Base-by-base conservation (phyloP, 176 grass and related monocot genomes). In the Musa beccarii region DNA sequence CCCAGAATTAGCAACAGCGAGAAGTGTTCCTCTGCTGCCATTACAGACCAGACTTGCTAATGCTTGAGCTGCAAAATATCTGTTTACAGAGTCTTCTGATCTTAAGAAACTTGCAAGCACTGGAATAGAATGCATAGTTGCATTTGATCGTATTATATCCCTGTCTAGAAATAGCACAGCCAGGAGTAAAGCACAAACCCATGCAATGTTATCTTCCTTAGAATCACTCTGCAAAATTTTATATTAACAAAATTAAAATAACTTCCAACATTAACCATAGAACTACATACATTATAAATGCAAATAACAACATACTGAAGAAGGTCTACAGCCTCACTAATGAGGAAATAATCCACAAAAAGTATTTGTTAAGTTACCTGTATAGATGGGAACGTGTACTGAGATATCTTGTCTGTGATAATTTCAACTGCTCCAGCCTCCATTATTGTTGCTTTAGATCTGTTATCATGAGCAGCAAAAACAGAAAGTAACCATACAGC, bases 31-130 rank as follows among this genome's bases (percentile, higher is more conserved):
- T 87, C 96, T 87, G 83, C 91, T 99, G 77, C 96, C 96, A 72
- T 95, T 92, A 82, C 88, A 89, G 21, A 93, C 89, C 76, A 99
- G 76, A 84, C 91, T 99, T 70, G 91, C 78, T 78, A 99, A 84
- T 84, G 96, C 89, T 92, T 99, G 96, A 54, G 96, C 96, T 53
- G 96, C 89, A 75, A 99, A 99, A 79, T 99, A 99, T 79, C 85
- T 93, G 76, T 92, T 95, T 76, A 91, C 83, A 84, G 85, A 83
- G 72, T 99, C 96, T 61, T 99, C 96, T 81, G 96, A 99, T 85
- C 88, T 92, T 72, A 99, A 82, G 72, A 99, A 85, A 81, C 89
- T 99, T 69, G 89, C 89, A 65, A 99, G 96, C 51, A 95, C 89
- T 82, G 96, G 89, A 83, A 95, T 92, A 64, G 91, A 95, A 78